Percentiles rank a stretch among this genome's conserved stretches.
Conservation (phyloP, 306 rosid species). For the Myrica gale region DNA sequence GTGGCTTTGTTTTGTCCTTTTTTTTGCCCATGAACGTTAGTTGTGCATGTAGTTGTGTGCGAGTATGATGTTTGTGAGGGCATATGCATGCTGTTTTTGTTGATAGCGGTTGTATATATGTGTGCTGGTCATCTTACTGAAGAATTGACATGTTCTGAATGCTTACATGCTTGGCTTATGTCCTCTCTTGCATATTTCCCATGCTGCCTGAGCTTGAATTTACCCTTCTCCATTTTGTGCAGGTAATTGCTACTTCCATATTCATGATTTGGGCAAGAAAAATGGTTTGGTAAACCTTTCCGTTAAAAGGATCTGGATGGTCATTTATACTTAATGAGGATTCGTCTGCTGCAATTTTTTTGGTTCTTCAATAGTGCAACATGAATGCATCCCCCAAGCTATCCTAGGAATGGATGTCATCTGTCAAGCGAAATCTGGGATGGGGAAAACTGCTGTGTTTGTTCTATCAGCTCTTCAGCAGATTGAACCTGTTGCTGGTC, state of each 20-base stretch:
- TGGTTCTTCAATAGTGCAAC: slow-evolving; percentile 70
- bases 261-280: slow-evolving; percentile 54
- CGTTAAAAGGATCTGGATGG: slow-evolving; percentile 62
- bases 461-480: slow-evolving; percentile 67
- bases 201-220: slow-evolving; percentile 15
- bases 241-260: slow-evolving; percentile 72
- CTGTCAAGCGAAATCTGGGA: slow-evolving; percentile 77
- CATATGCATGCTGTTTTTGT: background rate
- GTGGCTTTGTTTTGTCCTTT: background rate
- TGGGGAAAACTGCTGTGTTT: slow-evolving; percentile 80
- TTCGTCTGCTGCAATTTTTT: slow-evolving; percentile 66
- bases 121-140: background rate
- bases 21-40: background rate
- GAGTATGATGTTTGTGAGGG: background rate
- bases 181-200: background rate
- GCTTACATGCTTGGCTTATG: background rate
- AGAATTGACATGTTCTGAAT: background rate
- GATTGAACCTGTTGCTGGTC: slow-evolving; percentile 72
- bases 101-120: background rate
- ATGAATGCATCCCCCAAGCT: slow-evolving; percentile 79
- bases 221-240: slow-evolving; percentile 24
- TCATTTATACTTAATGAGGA: slow-evolving; percentile 71
- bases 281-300: slow-evolving; percentile 73
- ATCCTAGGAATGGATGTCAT: slow-evolving; percentile 74
- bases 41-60: background rate